phyloP scores from a whole-genome alignment of 345 rosid genomes.

The Physaria fendleri region DNA sequence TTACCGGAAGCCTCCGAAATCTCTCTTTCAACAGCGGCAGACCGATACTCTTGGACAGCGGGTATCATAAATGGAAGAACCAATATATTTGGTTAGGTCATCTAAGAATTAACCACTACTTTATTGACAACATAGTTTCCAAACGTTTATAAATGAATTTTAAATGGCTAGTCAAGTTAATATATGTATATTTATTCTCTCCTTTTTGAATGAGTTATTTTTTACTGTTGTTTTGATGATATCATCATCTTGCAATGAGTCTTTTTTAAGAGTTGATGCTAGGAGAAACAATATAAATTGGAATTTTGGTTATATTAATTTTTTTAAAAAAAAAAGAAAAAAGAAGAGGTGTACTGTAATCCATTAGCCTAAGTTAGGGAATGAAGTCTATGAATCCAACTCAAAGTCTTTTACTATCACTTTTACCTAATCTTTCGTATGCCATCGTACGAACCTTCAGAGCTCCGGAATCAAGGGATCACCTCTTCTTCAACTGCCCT shows the following conservation, averaged over 20 bases:
- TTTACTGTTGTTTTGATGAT: slow-evolving; percentile 11
- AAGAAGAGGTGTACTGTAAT: slow-evolving; percentile 30
- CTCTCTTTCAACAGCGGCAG: slow-evolving; percentile 27
- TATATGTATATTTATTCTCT: background rate
- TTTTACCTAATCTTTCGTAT: slow-evolving; percentile 22
- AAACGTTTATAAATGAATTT: background rate
- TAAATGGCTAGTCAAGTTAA: background rate
- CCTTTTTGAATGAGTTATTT: background rate
- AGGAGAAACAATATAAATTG: slow-evolving; percentile 13
- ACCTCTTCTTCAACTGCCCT: too few relatives aligned
- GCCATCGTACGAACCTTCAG: slow-evolving; percentile 20
- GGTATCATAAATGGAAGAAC: slow-evolving; percentile 10
- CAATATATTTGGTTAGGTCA: slow-evolving; percentile 26
- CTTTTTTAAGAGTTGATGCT: background rate
- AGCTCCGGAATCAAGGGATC: too few relatives aligned
- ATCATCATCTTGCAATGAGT: slow-evolving; percentile 9
- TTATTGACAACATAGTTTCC: background rate
- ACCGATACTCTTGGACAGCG: slow-evolving; percentile 4
- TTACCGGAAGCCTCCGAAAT: too few relatives aligned
- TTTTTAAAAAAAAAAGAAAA: slow-evolving; percentile 3
- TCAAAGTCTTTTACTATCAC: slow-evolving; percentile 7
- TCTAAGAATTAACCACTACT: slow-evolving; percentile 10
- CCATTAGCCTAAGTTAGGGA: too few relatives aligned
- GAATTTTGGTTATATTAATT: background rate
- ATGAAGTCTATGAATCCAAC: too few relatives aligned